phyloP scores from a whole-genome alignment of 2,329 filamentous ascomycete species.

The Alternaria brassicae region DNA sequence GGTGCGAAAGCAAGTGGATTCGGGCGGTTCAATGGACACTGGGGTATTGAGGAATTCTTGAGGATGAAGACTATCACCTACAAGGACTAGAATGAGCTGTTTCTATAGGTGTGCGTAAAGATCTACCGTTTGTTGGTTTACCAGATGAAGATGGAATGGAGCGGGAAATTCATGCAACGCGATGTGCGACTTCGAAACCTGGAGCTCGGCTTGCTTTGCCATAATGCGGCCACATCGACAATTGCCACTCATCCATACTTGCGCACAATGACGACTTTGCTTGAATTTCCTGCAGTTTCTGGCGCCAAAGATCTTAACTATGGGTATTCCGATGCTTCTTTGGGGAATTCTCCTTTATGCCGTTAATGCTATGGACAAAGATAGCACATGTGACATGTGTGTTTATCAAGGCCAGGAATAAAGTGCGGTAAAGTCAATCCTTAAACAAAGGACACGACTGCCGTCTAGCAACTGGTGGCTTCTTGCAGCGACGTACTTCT shows the following conservation, averaged over 20 bases:
- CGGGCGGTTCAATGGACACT: constrained; percentile 56
- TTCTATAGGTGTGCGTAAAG: neutral
- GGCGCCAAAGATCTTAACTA: neutral
- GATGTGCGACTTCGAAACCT: neutral
- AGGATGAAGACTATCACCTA: constrained; percentile 53
- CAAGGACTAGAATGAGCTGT: constrained; percentile 32
- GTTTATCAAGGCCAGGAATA: neutral
- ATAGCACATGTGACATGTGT: neutral
- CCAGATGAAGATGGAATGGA: neutral
- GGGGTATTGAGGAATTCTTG: constrained; percentile 58
- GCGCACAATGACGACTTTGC: neutral
- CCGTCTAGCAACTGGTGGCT: neutral
- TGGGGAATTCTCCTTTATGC: neutral
- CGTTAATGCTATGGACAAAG: neutral
- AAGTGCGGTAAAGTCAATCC: neutral
- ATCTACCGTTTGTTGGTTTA: no score
- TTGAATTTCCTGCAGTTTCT: neutral
- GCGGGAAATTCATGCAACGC: neutral
- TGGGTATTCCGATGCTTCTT: neutral
- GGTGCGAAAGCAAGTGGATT: constrained; percentile 59
- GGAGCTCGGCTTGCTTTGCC: neutral
- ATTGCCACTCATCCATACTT: neutral
- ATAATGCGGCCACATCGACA: neutral
- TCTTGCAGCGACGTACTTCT: neutral
- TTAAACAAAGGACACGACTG: neutral